phyloP scores from a whole-genome alignment of 2,329 filamentous ascomycete genomes.

The Cladosporium sp. region DNA sequence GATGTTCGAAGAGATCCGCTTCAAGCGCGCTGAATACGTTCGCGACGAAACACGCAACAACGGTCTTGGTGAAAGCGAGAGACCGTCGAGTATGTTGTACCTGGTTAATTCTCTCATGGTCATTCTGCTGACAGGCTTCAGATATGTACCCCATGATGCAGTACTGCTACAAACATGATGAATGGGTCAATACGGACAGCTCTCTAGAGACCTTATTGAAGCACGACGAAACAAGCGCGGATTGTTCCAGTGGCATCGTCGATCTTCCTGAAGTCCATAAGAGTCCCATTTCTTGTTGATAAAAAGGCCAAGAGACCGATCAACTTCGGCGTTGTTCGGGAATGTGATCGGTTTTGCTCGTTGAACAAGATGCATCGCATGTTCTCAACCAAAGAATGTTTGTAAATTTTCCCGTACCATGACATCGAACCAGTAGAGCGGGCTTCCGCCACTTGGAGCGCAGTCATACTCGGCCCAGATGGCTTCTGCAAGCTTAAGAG shows the following conservation, averaged over 20 bases:
- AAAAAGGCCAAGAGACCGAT: too few species aligned
- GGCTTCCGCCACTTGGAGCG: background rate
- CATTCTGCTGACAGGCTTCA: background rate
- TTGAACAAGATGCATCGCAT: background rate
- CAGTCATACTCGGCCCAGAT: constrained; percentile 7
- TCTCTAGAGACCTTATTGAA: background rate
- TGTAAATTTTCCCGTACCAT: constrained; percentile 4
- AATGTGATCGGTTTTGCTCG: too few species aligned
- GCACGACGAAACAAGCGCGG: background rate
- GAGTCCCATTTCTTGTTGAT: too few species aligned
- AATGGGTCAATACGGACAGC: background rate
- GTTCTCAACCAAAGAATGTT: background rate
- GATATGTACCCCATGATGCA: background rate
- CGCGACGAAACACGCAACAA: background rate
- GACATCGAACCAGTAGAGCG: constrained; percentile 2
- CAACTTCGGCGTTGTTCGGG: too few species aligned
- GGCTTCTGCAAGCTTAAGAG: background rate
- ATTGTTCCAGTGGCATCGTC: background rate
- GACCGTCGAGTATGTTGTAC: background rate
- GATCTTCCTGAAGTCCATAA: too few species aligned
- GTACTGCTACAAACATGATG: background rate
- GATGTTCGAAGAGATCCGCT: background rate
- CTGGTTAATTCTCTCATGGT: background rate
- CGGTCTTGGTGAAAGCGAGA: background rate
- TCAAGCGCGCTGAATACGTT: background rate